phyloP scores from a whole-genome alignment of 179 eudicot genomes.

The Spinacia oleracea region DNA sequence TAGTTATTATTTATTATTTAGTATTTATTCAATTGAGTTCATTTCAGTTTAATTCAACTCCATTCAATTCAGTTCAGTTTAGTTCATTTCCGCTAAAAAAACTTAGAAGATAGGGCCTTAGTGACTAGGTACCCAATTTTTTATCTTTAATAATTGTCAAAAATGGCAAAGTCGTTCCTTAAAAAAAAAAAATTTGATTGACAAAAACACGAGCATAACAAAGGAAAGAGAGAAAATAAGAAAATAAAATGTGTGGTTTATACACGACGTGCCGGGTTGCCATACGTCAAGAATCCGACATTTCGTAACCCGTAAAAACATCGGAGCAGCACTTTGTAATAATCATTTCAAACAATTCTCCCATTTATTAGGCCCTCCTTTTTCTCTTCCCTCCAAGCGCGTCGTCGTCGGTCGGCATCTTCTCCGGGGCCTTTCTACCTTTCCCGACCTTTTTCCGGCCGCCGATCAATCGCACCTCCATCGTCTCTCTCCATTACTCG shows the following conservation, averaged over 20 bases:
- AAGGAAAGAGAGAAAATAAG: background rate
- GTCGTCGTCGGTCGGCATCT: constrained; percentile 28
- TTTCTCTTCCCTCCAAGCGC: constrained; percentile 19
- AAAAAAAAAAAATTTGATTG: no score
- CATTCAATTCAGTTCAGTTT: no score
- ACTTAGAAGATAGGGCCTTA: no score
- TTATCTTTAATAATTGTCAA: no score
- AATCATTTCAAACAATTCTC: constrained; percentile 11
- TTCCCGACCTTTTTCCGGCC: constrained; percentile 23
- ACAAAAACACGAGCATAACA: background rate
- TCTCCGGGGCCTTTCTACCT: constrained; percentile 4
- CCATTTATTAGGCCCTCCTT: constrained; percentile 14
- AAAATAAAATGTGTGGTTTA: background rate
- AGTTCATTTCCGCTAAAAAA: no score
- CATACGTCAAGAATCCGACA: constrained; percentile 9
- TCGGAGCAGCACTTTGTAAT: background rate
- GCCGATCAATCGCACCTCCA: background rate
- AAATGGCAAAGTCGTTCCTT: no score
- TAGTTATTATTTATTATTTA: no score
- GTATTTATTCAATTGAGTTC: no score
- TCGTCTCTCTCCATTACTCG: background rate
- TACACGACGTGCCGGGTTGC: background rate
- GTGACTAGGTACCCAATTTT: no score
- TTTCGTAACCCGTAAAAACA: background rate
- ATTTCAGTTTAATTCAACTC: no score